Percentiles rank a stretch among this genome's conserved stretches.
phyloP scores from a whole-genome alignment of 2,329 filamentous ascomycete species.

The Venturia oleaginea region DNA sequence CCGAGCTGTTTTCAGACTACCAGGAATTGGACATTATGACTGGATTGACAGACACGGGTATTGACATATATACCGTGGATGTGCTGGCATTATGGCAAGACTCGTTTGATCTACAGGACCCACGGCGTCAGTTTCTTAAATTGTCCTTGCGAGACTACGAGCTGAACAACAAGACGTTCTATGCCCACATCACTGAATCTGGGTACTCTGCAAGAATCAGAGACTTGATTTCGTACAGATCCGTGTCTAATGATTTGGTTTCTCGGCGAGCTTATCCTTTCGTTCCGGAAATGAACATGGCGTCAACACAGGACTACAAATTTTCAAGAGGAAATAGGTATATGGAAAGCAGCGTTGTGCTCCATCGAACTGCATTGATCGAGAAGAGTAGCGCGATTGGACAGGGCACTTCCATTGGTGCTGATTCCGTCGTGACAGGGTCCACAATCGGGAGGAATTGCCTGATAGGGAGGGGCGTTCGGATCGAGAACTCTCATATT shows the following conservation, averaged over 20 bases:
- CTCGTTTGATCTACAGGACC: slow-evolving; percentile 92
- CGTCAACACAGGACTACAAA: slow-evolving; percentile 26
- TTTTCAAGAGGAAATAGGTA: slow-evolving; percentile 62
- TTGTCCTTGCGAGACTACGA: slow-evolving; percentile 95
- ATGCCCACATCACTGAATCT: slow-evolving; percentile 73
- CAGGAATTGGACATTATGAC: slow-evolving; percentile 73
- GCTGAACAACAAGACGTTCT: slow-evolving; percentile 92
- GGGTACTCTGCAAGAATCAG: slow-evolving; percentile 80
- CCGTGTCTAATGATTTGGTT: slow-evolving; percentile 79
- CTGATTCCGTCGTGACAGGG: slow-evolving; percentile 59
- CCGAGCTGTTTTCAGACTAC: slow-evolving; percentile 52
- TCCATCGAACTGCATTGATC: slow-evolving; percentile 64
- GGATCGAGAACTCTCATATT: slow-evolving; percentile 69
- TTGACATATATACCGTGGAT: slow-evolving; percentile 96
- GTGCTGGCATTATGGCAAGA: slow-evolving; percentile 93
- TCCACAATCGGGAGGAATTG: slow-evolving; percentile 79
- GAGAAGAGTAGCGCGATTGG: slow-evolving; percentile 66
- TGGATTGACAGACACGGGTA: slow-evolving; percentile 86
- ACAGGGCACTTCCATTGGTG: slow-evolving; percentile 63
- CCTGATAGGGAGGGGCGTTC: slow-evolving; percentile 76
- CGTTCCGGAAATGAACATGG: slow-evolving; percentile 43
- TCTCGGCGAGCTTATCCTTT: slow-evolving; percentile 82
- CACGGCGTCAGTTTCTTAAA: slow-evolving; percentile 78
- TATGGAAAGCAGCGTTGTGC: slow-evolving; percentile 66
- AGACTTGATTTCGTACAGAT: slow-evolving; percentile 82